Base-by-base conservation (phyloP, 805 yeast genomes). In the Suhomyces sp. region DNA sequence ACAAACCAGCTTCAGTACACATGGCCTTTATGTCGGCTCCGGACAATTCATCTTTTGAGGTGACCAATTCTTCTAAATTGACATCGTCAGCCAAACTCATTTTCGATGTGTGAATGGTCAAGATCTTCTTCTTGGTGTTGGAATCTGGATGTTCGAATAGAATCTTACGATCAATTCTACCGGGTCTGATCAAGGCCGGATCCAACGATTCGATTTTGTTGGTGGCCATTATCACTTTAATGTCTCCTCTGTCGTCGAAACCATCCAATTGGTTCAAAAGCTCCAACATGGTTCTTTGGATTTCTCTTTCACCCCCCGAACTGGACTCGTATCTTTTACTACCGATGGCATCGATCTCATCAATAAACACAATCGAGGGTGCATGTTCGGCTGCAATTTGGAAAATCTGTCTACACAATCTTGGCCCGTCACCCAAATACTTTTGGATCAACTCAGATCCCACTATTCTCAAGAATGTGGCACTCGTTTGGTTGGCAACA, bases 291-390 rank as follows among this genome's bases (percentile, higher is more conserved):
- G 98, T 93, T 77, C 98, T 85, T 76, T 93, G 98, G 57, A 93
- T 89, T 73, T 93, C 98, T 61, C 97, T 83, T 73, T 93, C 98
- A 66, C 98, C 98, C 43, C 98, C 97, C 19, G 96, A 86, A 60
- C 93, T 96, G 19, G 97, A 90, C 54, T 93, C 97, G 70, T 93
- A 92, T 71, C 99, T 85, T 70, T 93, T 93, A n/a, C 96, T 88
- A 72, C 99, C 99, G 67, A 94, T 94, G 44, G 99, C 98, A 73
- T 94, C 99, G 65, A 94, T 93, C 76, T 94, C 99, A 75, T 94
- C 99, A 59, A 94, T 94, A 65, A 94, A 94, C 35, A 94, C 97
- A 74, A 94, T 94, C n/a, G 97, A 86, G 37, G 99, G 99, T 0
- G 99, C 97, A 69, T 91, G 86, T 58, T 94, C 99, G 22, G 92